phyloP scores from a whole-genome alignment of 106 monocot species.

The Hemerocallis citrina region DNA sequence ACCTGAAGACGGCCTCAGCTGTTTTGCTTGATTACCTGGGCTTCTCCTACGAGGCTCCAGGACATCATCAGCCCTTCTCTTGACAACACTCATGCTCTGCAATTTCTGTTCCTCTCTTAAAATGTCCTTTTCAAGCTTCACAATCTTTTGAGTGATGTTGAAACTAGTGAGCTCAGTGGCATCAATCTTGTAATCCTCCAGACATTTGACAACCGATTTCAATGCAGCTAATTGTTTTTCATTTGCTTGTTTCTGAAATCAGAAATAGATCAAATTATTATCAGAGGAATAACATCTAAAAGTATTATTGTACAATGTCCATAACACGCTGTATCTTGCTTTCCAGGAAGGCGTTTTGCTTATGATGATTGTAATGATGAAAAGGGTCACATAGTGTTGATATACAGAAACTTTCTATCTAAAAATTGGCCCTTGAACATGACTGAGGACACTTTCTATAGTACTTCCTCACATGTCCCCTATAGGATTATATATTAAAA shows the following conservation, averaged over 20 bases:
- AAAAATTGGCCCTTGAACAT: too few species aligned
- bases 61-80: slow-evolving; percentile 22
- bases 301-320: too few species aligned
- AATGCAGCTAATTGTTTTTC: slow-evolving; percentile 14
- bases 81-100: not conserved
- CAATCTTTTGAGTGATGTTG: slow-evolving; percentile 14
- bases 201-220: slow-evolving; percentile 26
- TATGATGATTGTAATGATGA: too few species aligned
- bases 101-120: not conserved
- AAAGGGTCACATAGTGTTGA: too few species aligned
- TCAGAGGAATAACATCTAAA: too few species aligned
- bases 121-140: slow-evolving; percentile 13
- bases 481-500: too few species aligned
- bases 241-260: slow-evolving; percentile 16
- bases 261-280: too few species aligned
- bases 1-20: slow-evolving; percentile 2
- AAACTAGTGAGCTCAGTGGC: slow-evolving; percentile 10
- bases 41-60: not conserved
- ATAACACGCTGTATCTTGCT: too few species aligned
- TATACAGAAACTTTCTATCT: too few species aligned
- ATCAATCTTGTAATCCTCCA: slow-evolving; percentile 39
- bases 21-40: slow-evolving; percentile 1
- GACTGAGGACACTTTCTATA: too few species aligned
- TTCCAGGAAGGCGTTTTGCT: too few species aligned
- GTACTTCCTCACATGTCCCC: too few species aligned